phyloP scores from a whole-genome alignment of 2,329 filamentous ascomycete species.

The Ceratocystiopsis sp. region DNA sequence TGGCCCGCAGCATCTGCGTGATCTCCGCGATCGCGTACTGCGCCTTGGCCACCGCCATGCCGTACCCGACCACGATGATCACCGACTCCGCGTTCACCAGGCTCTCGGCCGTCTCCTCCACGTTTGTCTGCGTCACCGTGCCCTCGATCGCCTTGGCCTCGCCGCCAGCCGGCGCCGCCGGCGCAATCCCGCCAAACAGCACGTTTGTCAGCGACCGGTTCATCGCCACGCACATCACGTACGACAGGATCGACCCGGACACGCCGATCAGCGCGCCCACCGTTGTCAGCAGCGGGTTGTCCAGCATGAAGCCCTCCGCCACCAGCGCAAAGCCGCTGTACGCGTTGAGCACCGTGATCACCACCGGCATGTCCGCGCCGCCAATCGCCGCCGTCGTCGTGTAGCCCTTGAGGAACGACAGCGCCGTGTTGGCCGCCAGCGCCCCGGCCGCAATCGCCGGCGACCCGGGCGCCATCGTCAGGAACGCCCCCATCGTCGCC shows the following conservation, averaged over 20 bases:
- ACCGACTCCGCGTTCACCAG: conserved; percentile 64
- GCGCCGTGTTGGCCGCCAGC: conserved; percentile 54
- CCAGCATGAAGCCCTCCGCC: conserved; percentile 81
- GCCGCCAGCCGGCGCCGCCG: conserved; percentile 34
- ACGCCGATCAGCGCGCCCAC: conserved; percentile 79
- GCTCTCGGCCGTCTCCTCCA: conserved; percentile 66
- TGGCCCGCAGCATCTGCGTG: conserved; percentile 52
- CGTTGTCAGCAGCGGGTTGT: conserved; percentile 70
- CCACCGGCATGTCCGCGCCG: conserved; percentile 86
- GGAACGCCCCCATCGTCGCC: conserved; percentile 69
- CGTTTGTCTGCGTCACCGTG: conserved; percentile 56
- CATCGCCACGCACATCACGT: conserved; percentile 81
- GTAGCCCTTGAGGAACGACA: conserved; percentile 75
- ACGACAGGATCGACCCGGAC: conserved; percentile 74
- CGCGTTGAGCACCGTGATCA: conserved; percentile 79
- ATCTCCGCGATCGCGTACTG: conserved; percentile 84
- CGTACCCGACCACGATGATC: conserved; percentile 81
- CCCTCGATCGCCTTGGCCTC: conserved; percentile 62
- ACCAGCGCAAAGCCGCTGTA: conserved; percentile 85
- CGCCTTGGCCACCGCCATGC: conserved; percentile 87
- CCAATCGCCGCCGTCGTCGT: conserved; percentile 81
- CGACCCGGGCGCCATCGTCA: conserved; percentile 65
- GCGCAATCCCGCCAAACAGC: conserved; percentile 58
- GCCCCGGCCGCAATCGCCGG: conserved; percentile 66
- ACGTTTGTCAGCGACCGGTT: conserved; percentile 82